These are phyloP conservation scores for Penicillium antarcticum DNA, from an alignment of 495 filamentous ascomycete genomes.

Conservation along the genomic window DNA sequence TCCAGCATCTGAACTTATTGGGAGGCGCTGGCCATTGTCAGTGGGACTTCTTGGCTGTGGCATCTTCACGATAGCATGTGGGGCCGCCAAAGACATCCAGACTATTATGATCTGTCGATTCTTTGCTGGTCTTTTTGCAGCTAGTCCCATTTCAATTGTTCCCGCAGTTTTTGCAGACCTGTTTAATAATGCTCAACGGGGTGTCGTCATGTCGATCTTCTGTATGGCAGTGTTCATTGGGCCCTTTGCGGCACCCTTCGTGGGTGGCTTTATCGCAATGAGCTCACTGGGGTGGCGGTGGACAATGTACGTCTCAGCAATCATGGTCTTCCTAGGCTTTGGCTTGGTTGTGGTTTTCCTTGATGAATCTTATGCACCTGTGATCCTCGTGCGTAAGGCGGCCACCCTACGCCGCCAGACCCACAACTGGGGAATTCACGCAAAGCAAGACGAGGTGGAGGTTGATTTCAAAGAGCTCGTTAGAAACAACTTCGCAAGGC, in stretches of 20 bases:
- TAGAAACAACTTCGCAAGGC: constrained; percentile 38
- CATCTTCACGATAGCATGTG: constrained; percentile 50
- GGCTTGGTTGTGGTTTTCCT: constrained; percentile 23
- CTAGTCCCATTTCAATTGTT: constrained; percentile 46
- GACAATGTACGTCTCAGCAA: constrained; percentile 41
- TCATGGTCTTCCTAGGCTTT: constrained; percentile 28
- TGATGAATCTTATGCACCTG: constrained; percentile 37
- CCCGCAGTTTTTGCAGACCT: constrained; percentile 49
- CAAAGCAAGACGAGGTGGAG: constrained; percentile 45
- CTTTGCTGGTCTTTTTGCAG: constrained; percentile 46
- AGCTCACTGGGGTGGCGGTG: constrained; percentile 44
- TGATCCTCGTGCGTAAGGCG: constrained; percentile 36
- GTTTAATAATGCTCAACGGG: constrained; percentile 41
- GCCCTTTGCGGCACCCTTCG: constrained; percentile 40
- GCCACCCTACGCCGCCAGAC: constrained; percentile 36
- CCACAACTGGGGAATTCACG: constrained; percentile 46
- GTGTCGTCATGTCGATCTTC: constrained; percentile 47
- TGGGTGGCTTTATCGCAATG: constrained; percentile 37
- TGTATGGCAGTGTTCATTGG: constrained; percentile 42
- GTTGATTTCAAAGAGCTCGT: constrained; percentile 33
- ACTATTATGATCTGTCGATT: constrained; percentile 49
- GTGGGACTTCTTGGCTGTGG: constrained; percentile 45
- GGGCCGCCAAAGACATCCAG: constrained; percentile 54
- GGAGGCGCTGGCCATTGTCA: constrained; percentile 49
- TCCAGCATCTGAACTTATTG: constrained; percentile 74